phyloP scores from a whole-genome alignment of 2,329 filamentous ascomycete genomes.

The Westerdykella ornata region DNA sequence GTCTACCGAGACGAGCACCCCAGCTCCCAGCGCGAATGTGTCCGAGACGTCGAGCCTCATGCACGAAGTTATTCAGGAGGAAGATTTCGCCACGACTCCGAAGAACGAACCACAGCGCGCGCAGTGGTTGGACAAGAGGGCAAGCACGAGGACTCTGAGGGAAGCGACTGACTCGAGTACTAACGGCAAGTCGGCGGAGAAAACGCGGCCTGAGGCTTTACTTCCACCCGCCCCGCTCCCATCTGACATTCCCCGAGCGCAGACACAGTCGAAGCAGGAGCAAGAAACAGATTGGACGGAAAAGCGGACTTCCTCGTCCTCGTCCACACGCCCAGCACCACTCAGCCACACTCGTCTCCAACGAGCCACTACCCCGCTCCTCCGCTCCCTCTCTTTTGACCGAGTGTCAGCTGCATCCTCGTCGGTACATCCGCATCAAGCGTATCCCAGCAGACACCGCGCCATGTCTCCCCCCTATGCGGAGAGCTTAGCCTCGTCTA shows the following conservation, averaged over 20 bases:
- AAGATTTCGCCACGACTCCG: conserved; percentile 30
- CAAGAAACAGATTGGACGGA: conserved; percentile 9
- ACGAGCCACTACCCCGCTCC: conserved; percentile 31
- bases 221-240: conserved; percentile 25
- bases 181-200: conserved; percentile 8
- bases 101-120: conserved; percentile 20
- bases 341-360: conserved; percentile 28
- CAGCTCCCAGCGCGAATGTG: conserved; percentile 49
- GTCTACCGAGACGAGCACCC: conserved; percentile 48
- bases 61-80: conserved; percentile 32
- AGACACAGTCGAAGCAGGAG: conserved; percentile 19
- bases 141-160: conserved; percentile 19
- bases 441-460: conserved; percentile 4
- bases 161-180: conserved; percentile 17
- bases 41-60: conserved; percentile 49
- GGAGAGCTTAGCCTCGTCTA: conserved; percentile 13
- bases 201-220: conserved; percentile 14
- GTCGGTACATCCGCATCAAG: not conserved
- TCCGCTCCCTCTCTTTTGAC: conserved; percentile 33
- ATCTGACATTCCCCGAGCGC: conserved; percentile 17
- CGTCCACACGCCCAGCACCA: conserved; percentile 18
- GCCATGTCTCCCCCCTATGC: conserved; percentile 18
- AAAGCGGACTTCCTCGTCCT: conserved; percentile 7
- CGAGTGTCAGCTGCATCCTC: conserved; percentile 22
- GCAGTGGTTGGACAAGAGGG: conserved; percentile 15